Evolutionary conservation across 768 basidiomycete species (phyloP).

Genomic region (Leccinum olivaceopallidum): DNA sequence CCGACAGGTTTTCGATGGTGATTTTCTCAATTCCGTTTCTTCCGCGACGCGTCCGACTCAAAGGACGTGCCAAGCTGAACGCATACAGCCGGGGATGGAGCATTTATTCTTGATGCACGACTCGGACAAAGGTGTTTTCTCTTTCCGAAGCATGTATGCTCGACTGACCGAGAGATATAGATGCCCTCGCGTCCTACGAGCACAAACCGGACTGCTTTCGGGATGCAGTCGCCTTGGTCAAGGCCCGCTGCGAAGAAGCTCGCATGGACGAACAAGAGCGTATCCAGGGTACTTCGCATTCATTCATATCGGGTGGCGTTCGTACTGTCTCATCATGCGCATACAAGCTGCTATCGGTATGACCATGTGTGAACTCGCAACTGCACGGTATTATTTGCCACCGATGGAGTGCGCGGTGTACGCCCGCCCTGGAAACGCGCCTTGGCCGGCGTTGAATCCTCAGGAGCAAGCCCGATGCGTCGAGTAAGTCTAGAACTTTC

Average conservation of each 20-base stretch:
- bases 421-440: constrained; percentile 6
- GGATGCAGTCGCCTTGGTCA: constrained; percentile 48
- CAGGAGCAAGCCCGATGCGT: constrained; percentile 49
- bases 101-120: constrained; percentile 11
- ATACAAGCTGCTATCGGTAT: constrained; percentile 69
- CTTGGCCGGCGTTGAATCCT: constrained; percentile 5
- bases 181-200: constrained; percentile 42
- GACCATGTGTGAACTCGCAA: constrained; percentile 80
- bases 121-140: constrained; percentile 6
- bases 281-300: constrained; percentile 48
- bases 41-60: not conserved
- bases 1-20: not conserved
- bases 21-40: not conserved
- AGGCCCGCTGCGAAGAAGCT: constrained; percentile 51
- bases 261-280: constrained; percentile 62
- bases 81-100: constrained; percentile 21
- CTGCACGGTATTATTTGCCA: constrained; percentile 63
- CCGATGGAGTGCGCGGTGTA: constrained; percentile 61
- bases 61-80: not conserved
- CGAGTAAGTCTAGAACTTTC: constrained; percentile 38
- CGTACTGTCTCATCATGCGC: constrained; percentile 14
- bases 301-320: not conserved
- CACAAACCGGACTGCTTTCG: constrained; percentile 66
- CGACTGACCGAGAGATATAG: constrained; percentile 27
- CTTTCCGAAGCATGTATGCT: constrained; percentile 1